These are phyloP conservation scores for Cyclotella choctawhatcheeana DNA, from an alignment of 108 stramenopile species.

Conservation along the genomic window DNA sequence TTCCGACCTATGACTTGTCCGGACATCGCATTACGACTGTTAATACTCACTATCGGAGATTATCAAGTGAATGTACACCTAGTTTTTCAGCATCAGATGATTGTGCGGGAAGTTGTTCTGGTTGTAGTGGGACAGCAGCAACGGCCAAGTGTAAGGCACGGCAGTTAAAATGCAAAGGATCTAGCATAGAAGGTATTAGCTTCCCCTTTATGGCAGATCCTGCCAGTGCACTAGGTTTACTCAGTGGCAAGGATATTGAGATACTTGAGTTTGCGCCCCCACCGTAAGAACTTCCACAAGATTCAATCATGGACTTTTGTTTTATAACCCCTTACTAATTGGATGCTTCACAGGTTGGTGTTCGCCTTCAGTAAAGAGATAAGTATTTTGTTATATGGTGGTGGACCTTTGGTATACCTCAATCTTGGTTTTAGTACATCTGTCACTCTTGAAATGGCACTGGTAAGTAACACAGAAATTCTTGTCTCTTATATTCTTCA, in stretches of 20 bases:
- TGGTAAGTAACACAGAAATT: not conserved
- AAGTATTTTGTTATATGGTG: not conserved
- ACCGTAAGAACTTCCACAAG: constrained; percentile 18
- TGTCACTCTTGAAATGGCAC: constrained; percentile 16
- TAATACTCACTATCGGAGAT: not conserved
- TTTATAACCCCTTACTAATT: constrained; percentile 16
- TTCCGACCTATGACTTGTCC: constrained; percentile 19
- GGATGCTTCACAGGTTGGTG: constrained; percentile 6
- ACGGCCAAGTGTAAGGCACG: constrained; percentile 29
- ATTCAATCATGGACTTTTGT: constrained; percentile 12
- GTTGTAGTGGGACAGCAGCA: not conserved
- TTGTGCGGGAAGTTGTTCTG: constrained; percentile 21
- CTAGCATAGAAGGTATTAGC: constrained; percentile 18
- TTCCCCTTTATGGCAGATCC: constrained; percentile 48
- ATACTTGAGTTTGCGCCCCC: constrained; percentile 34
- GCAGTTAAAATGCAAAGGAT: constrained; percentile 24
- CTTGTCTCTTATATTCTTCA: too few species aligned
- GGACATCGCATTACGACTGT: constrained; percentile 20
- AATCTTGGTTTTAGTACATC: constrained; percentile 22
- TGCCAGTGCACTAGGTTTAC: constrained; percentile 18
- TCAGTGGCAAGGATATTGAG: constrained; percentile 29
- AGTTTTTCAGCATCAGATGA: not conserved
- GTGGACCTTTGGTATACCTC: constrained; percentile 23
- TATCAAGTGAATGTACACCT: not conserved
- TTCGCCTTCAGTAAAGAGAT: constrained; percentile 24